A percentile compares a stretch with the other conserved stretches of the same genome.
These are phyloP conservation scores for Exophiala spinifera DNA, from an alignment of 2,329 filamentous ascomycete genomes.

Conservation along the genomic window DNA sequence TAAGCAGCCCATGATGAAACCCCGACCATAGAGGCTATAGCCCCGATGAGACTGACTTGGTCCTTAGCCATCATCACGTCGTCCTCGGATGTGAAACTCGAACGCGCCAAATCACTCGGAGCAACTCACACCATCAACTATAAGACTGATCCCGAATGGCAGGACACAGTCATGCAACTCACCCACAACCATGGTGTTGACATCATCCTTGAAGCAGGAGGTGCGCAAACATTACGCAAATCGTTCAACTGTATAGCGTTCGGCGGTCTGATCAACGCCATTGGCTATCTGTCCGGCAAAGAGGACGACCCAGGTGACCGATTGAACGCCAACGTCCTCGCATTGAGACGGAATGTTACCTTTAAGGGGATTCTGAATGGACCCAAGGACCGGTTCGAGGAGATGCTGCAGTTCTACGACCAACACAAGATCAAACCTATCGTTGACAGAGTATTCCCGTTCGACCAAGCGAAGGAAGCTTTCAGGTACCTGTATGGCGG, in stretches of 20 bases:
- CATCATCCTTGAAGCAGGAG: slow-evolving; percentile 42
- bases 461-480: slow-evolving; percentile 43
- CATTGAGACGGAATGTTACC: slow-evolving; percentile 50
- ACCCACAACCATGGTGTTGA: slow-evolving; percentile 47
- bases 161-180: slow-evolving; percentile 42
- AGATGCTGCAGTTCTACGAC: slow-evolving; percentile 37
- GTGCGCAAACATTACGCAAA: slow-evolving; percentile 43
- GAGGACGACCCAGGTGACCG: slow-evolving; percentile 41
- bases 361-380: slow-evolving; percentile 62
- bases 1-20: slow-evolving; percentile 36
- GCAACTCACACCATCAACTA: slow-evolving; percentile 52
- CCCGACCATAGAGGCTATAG: too few species aligned
- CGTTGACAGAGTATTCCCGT: slow-evolving; percentile 39
- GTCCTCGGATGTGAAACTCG: slow-evolving; percentile 50
- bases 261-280: slow-evolving; percentile 43
- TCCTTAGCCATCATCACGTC: slow-evolving; percentile 49
- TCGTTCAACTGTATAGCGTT: slow-evolving; percentile 45
- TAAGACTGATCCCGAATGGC: slow-evolving; percentile 46
- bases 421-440: slow-evolving; percentile 36
- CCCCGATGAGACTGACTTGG: slow-evolving; percentile 36
- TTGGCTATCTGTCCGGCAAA: slow-evolving; percentile 24
- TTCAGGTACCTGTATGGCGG: slow-evolving; percentile 44
- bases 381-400: slow-evolving; percentile 52
- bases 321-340: slow-evolving; percentile 59
- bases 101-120: slow-evolving; percentile 38